Evolutionary conservation across 208 protist genomes (phyloP), one percentile per base, ranked within the genome.

Genomic region (Balamuthia mandrillaris): DNA sequence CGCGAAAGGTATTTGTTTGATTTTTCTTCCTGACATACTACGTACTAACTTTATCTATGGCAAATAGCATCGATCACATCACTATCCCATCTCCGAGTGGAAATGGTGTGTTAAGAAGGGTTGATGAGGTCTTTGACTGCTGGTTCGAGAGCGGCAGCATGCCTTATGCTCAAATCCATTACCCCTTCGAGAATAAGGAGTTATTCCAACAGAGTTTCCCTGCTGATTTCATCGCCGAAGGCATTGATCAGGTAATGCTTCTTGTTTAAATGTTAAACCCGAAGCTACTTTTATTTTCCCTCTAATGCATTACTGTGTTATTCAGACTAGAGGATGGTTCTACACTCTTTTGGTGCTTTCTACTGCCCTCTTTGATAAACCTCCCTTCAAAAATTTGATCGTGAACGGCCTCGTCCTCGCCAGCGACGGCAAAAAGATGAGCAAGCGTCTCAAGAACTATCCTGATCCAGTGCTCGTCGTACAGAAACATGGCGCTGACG

Each of bases 101-200:
- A 39, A 92, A 94, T 86, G 56, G 10, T n/a, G 41, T 92, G 16
- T 91, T 99, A 41, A 88, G 90, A 41, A 95, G 98, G 81, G 94
- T 98, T 21, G 86, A 89, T 24, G 96, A 98, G 86, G 98, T 99
- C 16, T 99, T 99, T 89, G 99, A 99, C 94, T 99, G 99, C 96
- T 99, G 99, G 99, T 99, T 99, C 91, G 99, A 99, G 94, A 93
- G 86, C 42, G 97, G 97, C 41, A 87, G 96, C 9, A 99, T 99
- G 98, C 98, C 98, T 72, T 99, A 99, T 91, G 98, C 97, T 21
- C 97, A 99, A 94, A 84, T 92, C 66, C 98, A 99, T 93, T 99
- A 99, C 92, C 99, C 99, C 44, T 99, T 99, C 85, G 98, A 99
- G 89, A 99, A 99, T 91, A 93, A 98, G 86, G 97, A 99, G 44